Base-by-base conservation (phyloP, 2,329 filamentous ascomycete species). In the Cordyceps fumosorosea region DNA sequence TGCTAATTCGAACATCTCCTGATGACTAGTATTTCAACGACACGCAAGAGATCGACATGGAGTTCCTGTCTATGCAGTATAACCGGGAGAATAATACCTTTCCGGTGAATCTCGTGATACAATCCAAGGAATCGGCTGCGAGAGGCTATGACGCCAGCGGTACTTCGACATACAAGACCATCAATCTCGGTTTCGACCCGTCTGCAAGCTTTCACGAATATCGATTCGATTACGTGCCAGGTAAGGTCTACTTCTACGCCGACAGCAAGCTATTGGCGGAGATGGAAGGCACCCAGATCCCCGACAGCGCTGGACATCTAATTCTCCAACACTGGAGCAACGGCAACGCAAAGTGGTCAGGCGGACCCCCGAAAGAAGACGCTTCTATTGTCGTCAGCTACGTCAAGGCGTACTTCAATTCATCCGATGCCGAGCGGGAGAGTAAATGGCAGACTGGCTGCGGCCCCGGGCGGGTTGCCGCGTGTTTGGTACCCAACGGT, bases 381-480 rank as follows among this genome's bases (percentile, higher is more conserved):
- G 84, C 89, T 0, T 74, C 81, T 20, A 78, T 90, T 67, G 83
- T 80, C 7, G 79, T 93, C 26, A 82, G 80, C 44, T 91, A 91
- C 69, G 81, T 91, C 62, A 91, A 90, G 72, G 87, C 86, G 0
- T 93, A 93, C 73, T 93, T 92, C 77, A 93, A 93, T 77, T 87
- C 87, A 18, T 86, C 87, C 3, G 67, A 77, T 22, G 65, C 68
- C 2, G 65, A 69, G 61, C 70, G 80, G 18, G 71, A 76, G 54
- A 66, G 65, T 16, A 78, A 80, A 63, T 78, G 81, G 53, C 50
- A 52, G 12, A 51, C 18, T 3, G 40, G 32, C 5, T 64, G 62
- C 53, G 24, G 24, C 16, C 44, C 34, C 22, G n/a, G 22, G 45
- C 45, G 18, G 16, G 53, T 32, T 53, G 58, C 48, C 52, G 57